phyloP scores from a whole-genome alignment of 1,139 yeast species.

The Debaryomycetaceae sp. region DNA sequence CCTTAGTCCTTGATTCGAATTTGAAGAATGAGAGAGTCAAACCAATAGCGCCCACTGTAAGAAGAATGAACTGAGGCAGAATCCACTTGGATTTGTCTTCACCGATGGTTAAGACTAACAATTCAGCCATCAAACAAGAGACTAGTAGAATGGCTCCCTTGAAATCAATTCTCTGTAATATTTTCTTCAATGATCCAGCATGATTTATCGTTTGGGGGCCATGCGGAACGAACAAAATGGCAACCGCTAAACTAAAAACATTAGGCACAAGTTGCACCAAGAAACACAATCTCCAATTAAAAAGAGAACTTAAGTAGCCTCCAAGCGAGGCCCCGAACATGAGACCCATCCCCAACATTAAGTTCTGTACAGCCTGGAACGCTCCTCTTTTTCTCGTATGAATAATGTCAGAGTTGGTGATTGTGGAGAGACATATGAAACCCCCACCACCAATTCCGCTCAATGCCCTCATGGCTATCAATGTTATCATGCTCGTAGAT shows the following conservation, averaged over 20 bases:
- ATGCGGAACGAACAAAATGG: conserved; percentile 5
- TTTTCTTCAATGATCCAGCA: background rate
- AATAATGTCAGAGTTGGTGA: conserved; percentile 27
- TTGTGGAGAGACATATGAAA: conserved; percentile 23
- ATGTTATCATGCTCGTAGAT: conserved; percentile 13
- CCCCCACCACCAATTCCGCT: conserved; percentile 37
- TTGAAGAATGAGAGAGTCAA: conserved; percentile 11
- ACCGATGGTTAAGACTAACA: conserved; percentile 24
- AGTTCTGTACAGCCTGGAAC: conserved; percentile 25
- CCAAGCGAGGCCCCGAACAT: conserved; percentile 25
- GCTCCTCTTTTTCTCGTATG: conserved; percentile 23
- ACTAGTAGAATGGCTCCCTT: conserved; percentile 18
- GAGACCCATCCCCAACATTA: conserved; percentile 22
- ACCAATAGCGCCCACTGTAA: conserved; percentile 11
- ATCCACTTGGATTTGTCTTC: conserved; percentile 21
- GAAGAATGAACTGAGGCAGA: conserved; percentile 9
- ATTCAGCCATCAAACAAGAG: conserved; percentile 22
- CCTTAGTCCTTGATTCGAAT: conserved; percentile 25
- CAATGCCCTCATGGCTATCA: conserved; percentile 16
- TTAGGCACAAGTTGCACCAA: conserved; percentile 15
- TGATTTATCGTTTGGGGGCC: conserved; percentile 1
- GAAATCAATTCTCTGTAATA: conserved; percentile 15
- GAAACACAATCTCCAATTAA: conserved; percentile 30
- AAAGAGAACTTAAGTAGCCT: conserved; percentile 15
- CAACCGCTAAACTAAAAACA: conserved; percentile 16